Conservation (phyloP, 345 rosid species). For the Sisymbrium altissimum region DNA sequence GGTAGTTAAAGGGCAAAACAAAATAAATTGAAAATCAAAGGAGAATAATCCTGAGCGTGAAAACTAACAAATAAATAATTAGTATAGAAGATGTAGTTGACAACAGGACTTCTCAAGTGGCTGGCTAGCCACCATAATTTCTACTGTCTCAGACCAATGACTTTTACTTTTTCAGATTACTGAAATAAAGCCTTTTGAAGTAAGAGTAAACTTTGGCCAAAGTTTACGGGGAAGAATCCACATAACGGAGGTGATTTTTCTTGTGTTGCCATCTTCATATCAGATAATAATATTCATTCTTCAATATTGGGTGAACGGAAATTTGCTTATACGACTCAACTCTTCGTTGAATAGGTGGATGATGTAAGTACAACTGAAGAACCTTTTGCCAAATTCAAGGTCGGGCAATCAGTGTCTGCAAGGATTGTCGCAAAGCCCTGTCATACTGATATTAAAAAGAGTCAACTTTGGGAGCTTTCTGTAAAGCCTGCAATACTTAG, state of each 20-base stretch:
- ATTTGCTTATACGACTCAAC: slow-evolving; percentile 11
- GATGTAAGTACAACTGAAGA: slow-evolving; percentile 48
- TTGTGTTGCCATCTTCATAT: slow-evolving; percentile 21
- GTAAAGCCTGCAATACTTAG: slow-evolving; percentile 56
- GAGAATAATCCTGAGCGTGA: background rate
- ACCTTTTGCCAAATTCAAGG: slow-evolving; percentile 62
- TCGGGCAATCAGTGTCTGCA: slow-evolving; percentile 87
- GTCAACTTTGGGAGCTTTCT: slow-evolving; percentile 78
- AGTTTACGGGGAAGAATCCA: slow-evolving; percentile 79
- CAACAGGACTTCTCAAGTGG: background rate
- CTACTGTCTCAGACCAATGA: slow-evolving; percentile 9
- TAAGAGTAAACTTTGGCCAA: slow-evolving; percentile 79
- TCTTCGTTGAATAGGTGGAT: slow-evolving; percentile 49
- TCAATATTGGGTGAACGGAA: background rate
- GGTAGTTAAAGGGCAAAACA: background rate
- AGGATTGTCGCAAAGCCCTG: slow-evolving; percentile 60
- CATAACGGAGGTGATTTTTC: slow-evolving; percentile 73
- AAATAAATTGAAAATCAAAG: background rate
- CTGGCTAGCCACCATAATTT: slow-evolving; percentile 5
- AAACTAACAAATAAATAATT: background rate
- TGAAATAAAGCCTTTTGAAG: slow-evolving; percentile 77
- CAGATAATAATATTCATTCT: slow-evolving; percentile 6
- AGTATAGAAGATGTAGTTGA: background rate
- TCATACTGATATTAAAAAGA: slow-evolving; percentile 47
- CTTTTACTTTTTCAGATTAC: slow-evolving; percentile 59